Conservation (phyloP, 495 filamentous ascomycete species). For the Entonaema liquescens region DNA sequence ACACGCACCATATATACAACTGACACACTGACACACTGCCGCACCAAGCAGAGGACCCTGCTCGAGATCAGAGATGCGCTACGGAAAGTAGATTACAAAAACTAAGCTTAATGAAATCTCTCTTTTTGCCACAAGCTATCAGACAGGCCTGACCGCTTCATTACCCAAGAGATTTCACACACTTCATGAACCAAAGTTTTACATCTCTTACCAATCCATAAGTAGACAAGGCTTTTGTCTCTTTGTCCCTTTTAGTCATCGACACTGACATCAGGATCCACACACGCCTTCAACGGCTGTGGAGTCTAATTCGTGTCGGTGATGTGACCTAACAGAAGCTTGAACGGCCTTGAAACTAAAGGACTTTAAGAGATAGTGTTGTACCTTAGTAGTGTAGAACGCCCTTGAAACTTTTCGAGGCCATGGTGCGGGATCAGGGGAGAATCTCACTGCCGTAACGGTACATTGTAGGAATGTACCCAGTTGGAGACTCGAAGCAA, state of each 20-base stretch:
- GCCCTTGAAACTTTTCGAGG: slow-evolving; percentile 34
- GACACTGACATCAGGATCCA: slow-evolving; percentile 40
- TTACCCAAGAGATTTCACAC: slow-evolving; percentile 9
- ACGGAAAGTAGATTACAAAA: slow-evolving; percentile 5
- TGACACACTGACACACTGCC: neutral
- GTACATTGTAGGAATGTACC: slow-evolving; percentile 12
- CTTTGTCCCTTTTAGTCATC: slow-evolving; percentile 27
- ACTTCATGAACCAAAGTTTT: slow-evolving; percentile 36
- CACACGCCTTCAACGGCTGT: slow-evolving; percentile 25
- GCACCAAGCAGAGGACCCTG: neutral
- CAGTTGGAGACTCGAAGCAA: slow-evolving; percentile 42
- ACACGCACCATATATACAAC: neutral
- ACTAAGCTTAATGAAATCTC: slow-evolving; percentile 2
- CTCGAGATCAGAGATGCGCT: slow-evolving; percentile 20
- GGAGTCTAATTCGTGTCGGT: slow-evolving; percentile 35
- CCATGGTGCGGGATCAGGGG: slow-evolving; percentile 35
- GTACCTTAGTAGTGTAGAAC: slow-evolving; percentile 12
- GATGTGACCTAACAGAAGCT: slow-evolving; percentile 7
- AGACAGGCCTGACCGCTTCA: slow-evolving; percentile 35
- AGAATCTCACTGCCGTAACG: slow-evolving; percentile 30
- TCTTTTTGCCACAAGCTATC: slow-evolving; percentile 7
- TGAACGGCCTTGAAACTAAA: neutral
- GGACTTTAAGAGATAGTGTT: neutral
- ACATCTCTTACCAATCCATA: slow-evolving; percentile 33
- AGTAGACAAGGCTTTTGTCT: slow-evolving; percentile 25